Base-by-base conservation (phyloP, 208 protist genomes). In the Trypanosomatidae sp. region DNA sequence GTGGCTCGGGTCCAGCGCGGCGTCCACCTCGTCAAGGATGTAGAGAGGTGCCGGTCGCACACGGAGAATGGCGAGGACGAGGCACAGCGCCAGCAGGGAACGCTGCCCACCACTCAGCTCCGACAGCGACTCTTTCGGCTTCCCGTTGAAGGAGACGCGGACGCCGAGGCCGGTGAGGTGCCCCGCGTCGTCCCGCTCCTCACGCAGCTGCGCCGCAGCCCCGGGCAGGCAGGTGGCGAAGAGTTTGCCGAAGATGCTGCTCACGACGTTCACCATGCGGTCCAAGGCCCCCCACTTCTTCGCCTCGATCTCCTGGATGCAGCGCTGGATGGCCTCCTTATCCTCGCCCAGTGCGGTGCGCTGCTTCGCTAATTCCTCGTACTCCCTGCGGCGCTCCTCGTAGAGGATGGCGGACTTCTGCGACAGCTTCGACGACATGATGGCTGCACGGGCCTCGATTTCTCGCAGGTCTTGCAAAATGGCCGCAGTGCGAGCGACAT, bases 1-100 rank as follows among this genome's bases (percentile, higher is more conserved):
- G 90, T 99, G 99, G 39, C 89, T 98, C 25, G 99, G 93, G 86
- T 99, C 99, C 1, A 99, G 92, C 0, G 99, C 99, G 33, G 99
- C 98, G 85, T 99, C 99, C 43, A 99, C 97, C 89, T 99, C 99
- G 86, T 99, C 99, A 1, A 99, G 82, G 80, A 99, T 99, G 90
- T 99, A 99, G 70, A 99, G 92, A 2, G 99, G 99, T 1, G 99
- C 99, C 10, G 99, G 99, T 58, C 99, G 99, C 75, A 99, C 99
- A 25, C 95, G 88, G 5, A 99, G 90, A 44, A 99, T 95, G 19
- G 99, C 91, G 0, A 99, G 89, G 68, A 99, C 99, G 22, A 99
- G 91, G 53, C 98, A 99, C 13, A 99, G 87, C 1, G 99, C 99
- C 9, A 99, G 83, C 25, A 99, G 84, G n/a, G 99, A 99, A 1